Evolutionary conservation across 495 filamentous ascomycete species (phyloP), one percentile per base, ranked within the genome.

Genomic region (Pseudomonodictys pantanalensis): DNA sequence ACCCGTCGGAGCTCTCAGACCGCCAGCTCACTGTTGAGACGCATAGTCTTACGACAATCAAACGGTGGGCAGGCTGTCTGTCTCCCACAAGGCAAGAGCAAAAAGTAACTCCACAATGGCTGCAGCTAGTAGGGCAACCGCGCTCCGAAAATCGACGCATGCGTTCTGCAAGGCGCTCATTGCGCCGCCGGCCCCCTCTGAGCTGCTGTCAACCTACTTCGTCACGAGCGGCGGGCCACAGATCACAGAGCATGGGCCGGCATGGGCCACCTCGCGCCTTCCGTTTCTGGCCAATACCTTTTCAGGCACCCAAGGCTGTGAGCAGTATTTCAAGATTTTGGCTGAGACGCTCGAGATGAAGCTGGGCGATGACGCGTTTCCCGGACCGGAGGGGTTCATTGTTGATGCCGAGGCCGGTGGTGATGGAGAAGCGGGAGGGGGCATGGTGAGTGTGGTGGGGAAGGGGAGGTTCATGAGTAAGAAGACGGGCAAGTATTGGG

Each of bases 211-310:
- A 12, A 33, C 20, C 0, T 54, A 54, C 43, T 61, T 61, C n/a
- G n/a, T n/a, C 46, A 33, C 18, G 15, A 18, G 18, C 23, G 45
- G 46, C 10, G 17, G 1, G 15, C 71, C 74, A 8, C 61, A 39
- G 12, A 77, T 76, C 32, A 68, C 67, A 1, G 72, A 77, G 45
- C 72, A 77, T 41, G 74, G 74, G 6, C 74, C 74, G 0, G 20
- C 42, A 30, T 75, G 69, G 72, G 72, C 73, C 8, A 56, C 6
- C 20, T 15, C 47, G 4, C 66, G 68, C 11, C 68, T 75, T 3
- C 73, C 74, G 0, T 76, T 75, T 44, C 58, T 76, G 0, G 69
- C 65, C 28, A 64, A 57, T 41, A 71, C 68, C 5, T 77, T 76
- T 52, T 44, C 35, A 10, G 74, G 71, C 2, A 29, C 45, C 15